A percentile compares a stretch with the other conserved stretches of the same genome.
phyloP scores from a whole-genome alignment of 2,329 filamentous ascomycete genomes.

The Aspergillus transmontanensis region DNA sequence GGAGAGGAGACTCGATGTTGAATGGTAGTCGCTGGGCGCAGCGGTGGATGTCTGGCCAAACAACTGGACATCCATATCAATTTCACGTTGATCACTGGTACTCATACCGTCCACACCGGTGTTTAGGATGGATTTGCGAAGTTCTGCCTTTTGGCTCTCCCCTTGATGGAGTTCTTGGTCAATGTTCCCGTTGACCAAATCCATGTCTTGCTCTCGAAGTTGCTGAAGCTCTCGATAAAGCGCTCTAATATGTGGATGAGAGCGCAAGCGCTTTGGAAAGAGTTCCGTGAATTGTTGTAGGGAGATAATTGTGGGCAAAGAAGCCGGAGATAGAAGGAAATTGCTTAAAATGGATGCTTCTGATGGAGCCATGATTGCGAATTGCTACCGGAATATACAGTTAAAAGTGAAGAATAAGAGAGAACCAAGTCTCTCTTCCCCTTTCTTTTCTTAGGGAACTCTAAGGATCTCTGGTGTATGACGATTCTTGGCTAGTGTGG shows the following conservation, averaged over 20 bases:
- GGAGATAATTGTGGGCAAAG: conserved; percentile 72
- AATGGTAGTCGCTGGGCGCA: conserved; percentile 56
- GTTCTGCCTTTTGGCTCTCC: conserved; percentile 41
- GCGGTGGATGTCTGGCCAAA: conserved; percentile 53
- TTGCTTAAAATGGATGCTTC: conserved; percentile 75
- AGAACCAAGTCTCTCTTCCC: background rate
- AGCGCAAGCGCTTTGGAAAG: conserved; percentile 69
- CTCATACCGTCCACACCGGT: conserved; percentile 37
- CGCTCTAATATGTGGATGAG: conserved; percentile 66
- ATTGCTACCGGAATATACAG: background rate
- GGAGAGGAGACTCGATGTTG: conserved; percentile 64
- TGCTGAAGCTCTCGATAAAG: conserved; percentile 81
- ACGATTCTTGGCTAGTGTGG: background rate
- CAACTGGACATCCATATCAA: conserved; percentile 57
- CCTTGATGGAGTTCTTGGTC: conserved; percentile 40
- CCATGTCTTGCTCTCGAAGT: conserved; percentile 69
- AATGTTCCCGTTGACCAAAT: conserved; percentile 63
- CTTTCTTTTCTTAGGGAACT: background rate
- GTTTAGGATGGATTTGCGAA: conserved; percentile 35
- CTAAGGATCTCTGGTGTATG: background rate
- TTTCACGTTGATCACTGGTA: conserved; percentile 40
- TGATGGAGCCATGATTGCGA: conserved; percentile 65
- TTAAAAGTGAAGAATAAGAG: background rate
- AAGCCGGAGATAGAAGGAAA: conserved; percentile 76
- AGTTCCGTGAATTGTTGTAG: conserved; percentile 74